phyloP scores from a whole-genome alignment of 2,329 filamentous ascomycete genomes.

The Coccinonectria pachysandricola region DNA sequence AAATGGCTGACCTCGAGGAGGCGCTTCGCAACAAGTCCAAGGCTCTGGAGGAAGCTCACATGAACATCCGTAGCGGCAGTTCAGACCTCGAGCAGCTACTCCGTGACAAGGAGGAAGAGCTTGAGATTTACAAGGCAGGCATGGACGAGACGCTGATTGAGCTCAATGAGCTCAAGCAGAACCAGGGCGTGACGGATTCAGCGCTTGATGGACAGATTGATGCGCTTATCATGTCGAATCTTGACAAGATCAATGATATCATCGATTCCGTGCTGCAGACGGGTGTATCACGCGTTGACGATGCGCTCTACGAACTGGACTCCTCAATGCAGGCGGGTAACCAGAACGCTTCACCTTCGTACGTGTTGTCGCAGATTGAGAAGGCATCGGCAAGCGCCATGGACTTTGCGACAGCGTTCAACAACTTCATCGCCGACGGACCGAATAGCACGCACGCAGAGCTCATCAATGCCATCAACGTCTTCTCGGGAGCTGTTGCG shows the following conservation, averaged over 20 bases:
- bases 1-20: slow-evolving; percentile 95
- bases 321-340: slow-evolving; percentile 98
- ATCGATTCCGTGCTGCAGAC: slow-evolving; percentile 94
- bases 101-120: slow-evolving; percentile 91
- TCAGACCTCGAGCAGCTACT: slow-evolving; percentile 78
- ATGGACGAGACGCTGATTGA: slow-evolving; percentile 95
- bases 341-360: slow-evolving; percentile 90
- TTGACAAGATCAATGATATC: slow-evolving; percentile 92
- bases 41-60: slow-evolving; percentile 72
- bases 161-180: slow-evolving; percentile 75
- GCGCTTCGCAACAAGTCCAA: slow-evolving; percentile 79
- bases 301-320: slow-evolving; percentile 93
- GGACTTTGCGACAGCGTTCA: slow-evolving; percentile 96
- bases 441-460: slow-evolving; percentile 83
- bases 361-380: slow-evolving; percentile 92
- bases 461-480: slow-evolving; percentile 84
- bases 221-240: slow-evolving; percentile 71
- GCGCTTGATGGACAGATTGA: slow-evolving; percentile 87
- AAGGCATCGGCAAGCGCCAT: slow-evolving; percentile 91
- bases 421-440: slow-evolving; percentile 95
- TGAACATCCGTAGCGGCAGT: slow-evolving; percentile 67
- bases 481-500: slow-evolving; percentile 81
- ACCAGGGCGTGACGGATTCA: slow-evolving; percentile 63
- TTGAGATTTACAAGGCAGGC: slow-evolving; percentile 94
- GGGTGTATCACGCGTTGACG: slow-evolving; percentile 87